Conservation (phyloP, 495 filamentous ascomycete genomes). For the Venustampulla echinocandica region DNA sequence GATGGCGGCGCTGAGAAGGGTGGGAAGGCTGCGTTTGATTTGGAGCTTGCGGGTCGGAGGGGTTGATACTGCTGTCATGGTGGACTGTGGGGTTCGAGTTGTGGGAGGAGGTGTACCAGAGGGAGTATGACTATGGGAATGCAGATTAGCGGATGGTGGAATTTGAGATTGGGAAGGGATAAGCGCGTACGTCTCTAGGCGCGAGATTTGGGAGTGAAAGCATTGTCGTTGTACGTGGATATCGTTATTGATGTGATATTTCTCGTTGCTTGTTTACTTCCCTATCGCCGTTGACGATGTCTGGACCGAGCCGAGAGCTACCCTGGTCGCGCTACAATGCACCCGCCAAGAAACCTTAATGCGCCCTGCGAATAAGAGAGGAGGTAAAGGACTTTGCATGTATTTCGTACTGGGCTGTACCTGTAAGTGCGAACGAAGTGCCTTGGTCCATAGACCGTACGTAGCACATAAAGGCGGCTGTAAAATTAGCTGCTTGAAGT, state of each 20-base stretch:
- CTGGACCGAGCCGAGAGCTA: too few relatives aligned
- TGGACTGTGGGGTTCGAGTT: slow-evolving; percentile 19
- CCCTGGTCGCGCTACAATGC: too few relatives aligned
- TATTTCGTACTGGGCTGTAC: too few relatives aligned
- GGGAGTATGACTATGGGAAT: slow-evolving; percentile 51
- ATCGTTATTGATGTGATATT: not conserved
- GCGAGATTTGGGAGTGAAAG: slow-evolving; percentile 64
- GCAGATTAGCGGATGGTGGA: too few relatives aligned
- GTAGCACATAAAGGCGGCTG: too few relatives aligned
- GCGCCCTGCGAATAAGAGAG: too few relatives aligned
- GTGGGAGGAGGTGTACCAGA: slow-evolving; percentile 54
- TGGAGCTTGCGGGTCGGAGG: slow-evolving; percentile 14
- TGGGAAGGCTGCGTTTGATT: slow-evolving; percentile 19
- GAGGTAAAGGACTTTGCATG: too few relatives aligned
- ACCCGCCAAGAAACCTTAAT: too few relatives aligned
- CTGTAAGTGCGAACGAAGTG: too few relatives aligned
- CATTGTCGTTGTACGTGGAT: slow-evolving; percentile 31
- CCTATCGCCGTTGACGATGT: not conserved
- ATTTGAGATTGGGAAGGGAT: too few relatives aligned
- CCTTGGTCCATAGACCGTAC: too few relatives aligned
- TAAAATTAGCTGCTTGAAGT: too few relatives aligned
- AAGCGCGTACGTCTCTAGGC: slow-evolving; percentile 56
- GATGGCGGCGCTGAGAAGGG: slow-evolving; percentile 14
- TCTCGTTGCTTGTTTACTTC: not conserved
- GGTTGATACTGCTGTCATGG: slow-evolving; percentile 29